phyloP scores from a whole-genome alignment of 371 early-diverging fungal genomes.

The Haplosporangium sp. region DNA sequence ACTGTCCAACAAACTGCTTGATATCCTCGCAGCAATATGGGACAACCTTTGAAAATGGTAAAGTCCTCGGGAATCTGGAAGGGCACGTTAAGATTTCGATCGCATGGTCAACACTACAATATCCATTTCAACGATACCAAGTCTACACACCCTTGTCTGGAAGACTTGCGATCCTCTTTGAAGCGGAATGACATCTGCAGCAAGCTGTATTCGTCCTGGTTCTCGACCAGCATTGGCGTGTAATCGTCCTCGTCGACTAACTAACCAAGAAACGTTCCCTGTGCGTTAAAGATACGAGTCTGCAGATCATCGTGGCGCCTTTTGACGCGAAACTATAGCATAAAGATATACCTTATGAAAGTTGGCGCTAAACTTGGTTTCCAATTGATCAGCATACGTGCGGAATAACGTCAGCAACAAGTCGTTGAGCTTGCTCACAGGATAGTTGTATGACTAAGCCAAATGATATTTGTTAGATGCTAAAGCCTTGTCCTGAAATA shows the following conservation, averaged over 20 bases:
- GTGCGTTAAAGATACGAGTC: no score
- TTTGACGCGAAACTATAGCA: no score
- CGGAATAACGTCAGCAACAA: constrained; percentile 84
- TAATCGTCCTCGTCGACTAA: constrained; percentile 87
- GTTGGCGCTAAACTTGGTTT: constrained; percentile 73
- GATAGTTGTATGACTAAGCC: constrained; percentile 75
- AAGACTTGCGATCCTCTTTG: constrained; percentile 54
- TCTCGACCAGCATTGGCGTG: constrained; percentile 82
- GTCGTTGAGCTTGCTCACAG: constrained; percentile 74
- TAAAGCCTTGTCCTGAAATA: background rate
- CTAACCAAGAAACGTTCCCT: constrained; percentile 48
- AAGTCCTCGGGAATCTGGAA: constrained; percentile 77
- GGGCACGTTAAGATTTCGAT: background rate
- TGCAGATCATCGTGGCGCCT: no score
- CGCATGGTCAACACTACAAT: no score
- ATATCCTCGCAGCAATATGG: constrained; percentile 79
- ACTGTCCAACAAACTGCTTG: constrained; percentile 78
- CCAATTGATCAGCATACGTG: constrained; percentile 83
- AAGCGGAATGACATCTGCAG: constrained; percentile 59
- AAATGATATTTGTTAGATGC: background rate
- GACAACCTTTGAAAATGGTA: constrained; percentile 89
- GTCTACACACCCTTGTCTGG: constrained; percentile 44
- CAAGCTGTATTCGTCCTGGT: constrained; percentile 70
- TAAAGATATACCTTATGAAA: constrained; percentile 70
- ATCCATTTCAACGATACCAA: no score